Evolutionary conservation across 2,329 filamentous ascomycete species (phyloP).

Genomic region (Sporothrix humicola): DNA sequence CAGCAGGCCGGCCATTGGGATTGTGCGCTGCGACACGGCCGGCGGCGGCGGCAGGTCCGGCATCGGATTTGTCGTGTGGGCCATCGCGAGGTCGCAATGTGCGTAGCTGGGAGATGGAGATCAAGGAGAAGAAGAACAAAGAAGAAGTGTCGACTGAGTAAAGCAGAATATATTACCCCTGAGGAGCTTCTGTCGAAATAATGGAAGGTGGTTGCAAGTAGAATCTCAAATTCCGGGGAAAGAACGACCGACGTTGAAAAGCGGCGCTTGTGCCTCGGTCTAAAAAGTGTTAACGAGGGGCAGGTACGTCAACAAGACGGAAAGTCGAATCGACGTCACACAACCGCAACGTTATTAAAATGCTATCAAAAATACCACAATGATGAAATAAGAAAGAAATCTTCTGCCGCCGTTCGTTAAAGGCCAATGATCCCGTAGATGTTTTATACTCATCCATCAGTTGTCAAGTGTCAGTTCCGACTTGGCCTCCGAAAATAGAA

Average conservation of each 20-base stretch:
- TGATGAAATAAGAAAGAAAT: too few relatives aligned
- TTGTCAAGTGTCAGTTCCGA: not conserved
- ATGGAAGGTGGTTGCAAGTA: not conserved
- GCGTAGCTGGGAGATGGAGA: not conserved
- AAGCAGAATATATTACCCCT: too few relatives aligned
- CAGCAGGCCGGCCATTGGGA: constrained; percentile 78
- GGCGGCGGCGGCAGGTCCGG: constrained; percentile 48
- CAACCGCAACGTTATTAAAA: too few relatives aligned
- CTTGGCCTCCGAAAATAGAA: not conserved
- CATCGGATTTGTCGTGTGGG: constrained; percentile 35
- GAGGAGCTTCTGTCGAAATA: not conserved
- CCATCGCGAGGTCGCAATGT: constrained; percentile 23
- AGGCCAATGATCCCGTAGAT: too few relatives aligned
- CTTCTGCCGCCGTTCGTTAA: too few relatives aligned
- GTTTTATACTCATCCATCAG: not conserved
- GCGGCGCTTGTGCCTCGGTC: constrained; percentile 18
- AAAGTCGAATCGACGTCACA: not conserved
- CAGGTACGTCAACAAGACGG: constrained; percentile 5
- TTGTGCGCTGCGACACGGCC: constrained; percentile 65
- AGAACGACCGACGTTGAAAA: not conserved
- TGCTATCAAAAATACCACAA: too few relatives aligned
- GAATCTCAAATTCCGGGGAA: not conserved
- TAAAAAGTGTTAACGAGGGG: not conserved
- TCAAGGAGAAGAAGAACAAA: not conserved
- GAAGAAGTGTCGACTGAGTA: too few relatives aligned